Conservation (phyloP, 306 rosid genomes). For the Lathyrus oleraceus region DNA sequence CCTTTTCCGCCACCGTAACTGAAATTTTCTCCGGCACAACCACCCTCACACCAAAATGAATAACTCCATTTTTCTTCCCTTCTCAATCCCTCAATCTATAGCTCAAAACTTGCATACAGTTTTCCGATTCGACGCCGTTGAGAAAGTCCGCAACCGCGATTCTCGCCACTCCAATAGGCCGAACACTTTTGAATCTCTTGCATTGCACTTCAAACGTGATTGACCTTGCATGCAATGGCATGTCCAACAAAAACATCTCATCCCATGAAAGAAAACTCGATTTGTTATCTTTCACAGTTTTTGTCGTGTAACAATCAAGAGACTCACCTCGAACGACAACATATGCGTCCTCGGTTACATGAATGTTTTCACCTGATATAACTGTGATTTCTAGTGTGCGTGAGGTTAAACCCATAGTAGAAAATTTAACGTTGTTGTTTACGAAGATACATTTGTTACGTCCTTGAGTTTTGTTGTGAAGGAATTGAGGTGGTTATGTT, state of each 20-base stretch:
- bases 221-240: conserved; percentile 44
- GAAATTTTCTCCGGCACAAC: not conserved
- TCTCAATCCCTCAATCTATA: conserved; percentile 54
- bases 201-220: conserved; percentile 50
- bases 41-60: conserved; percentile 55
- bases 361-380: conserved; percentile 46
- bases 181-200: conserved; percentile 33
- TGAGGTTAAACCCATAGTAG: conserved; percentile 8
- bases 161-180: conserved; percentile 42
- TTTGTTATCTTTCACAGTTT: conserved; percentile 23
- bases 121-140: conserved; percentile 27
- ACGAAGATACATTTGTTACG: not conserved
- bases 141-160: conserved; percentile 50
- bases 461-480: not conserved
- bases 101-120: conserved; percentile 46
- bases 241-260: conserved; percentile 41
- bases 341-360: conserved; percentile 34
- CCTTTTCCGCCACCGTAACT: not conserved
- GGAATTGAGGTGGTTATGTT: not conserved
- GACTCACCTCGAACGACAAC: conserved; percentile 44
- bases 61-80: conserved; percentile 55
- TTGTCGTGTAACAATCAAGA: conserved; percentile 31
- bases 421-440: not conserved
- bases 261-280: conserved; percentile 45
- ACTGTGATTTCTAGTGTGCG: conserved; percentile 49